Conservation (phyloP, 208 protist species). For the Leishmania aethiopica region DNA sequence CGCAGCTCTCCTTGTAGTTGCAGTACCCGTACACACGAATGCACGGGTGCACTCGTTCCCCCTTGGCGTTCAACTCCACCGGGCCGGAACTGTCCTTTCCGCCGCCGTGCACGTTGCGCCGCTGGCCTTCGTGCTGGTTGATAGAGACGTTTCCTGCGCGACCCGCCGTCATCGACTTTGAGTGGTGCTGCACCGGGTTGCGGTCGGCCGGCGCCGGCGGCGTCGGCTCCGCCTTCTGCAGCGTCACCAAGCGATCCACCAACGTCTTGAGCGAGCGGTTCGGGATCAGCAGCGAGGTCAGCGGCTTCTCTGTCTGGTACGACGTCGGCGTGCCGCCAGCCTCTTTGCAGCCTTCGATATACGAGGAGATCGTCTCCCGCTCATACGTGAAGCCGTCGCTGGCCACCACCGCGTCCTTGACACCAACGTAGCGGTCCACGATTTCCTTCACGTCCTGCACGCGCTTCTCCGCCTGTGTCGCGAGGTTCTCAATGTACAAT, state of each 20-base stretch:
- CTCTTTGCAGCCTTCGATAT: conserved; percentile 60
- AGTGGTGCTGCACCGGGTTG: conserved; percentile 11
- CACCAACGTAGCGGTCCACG: conserved; percentile 67
- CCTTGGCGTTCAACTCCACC: conserved; percentile 50
- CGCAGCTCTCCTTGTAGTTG: conserved; percentile 87
- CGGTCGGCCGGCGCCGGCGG: conserved; percentile 5
- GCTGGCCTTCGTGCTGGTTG: conserved; percentile 12
- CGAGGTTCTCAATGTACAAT: conserved; percentile 44
- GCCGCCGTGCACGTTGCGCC: conserved; percentile 24
- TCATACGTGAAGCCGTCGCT: conserved; percentile 94
- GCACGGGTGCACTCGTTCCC: conserved; percentile 84
- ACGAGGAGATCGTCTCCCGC: conserved; percentile 78
- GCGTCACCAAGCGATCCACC: conserved; percentile 61
- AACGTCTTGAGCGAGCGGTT: conserved; percentile 84
- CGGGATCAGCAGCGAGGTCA: conserved; percentile 73
- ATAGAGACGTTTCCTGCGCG: neutral
- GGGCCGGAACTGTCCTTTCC: conserved; percentile 25
- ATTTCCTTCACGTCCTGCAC: conserved; percentile 56
- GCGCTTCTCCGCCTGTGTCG: conserved; percentile 52
- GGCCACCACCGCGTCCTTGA: conserved; percentile 89
- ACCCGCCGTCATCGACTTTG: conserved; percentile 1
- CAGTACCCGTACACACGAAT: conserved; percentile 90
- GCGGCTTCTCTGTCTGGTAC: conserved; percentile 65
- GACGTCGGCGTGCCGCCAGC: conserved; percentile 62
- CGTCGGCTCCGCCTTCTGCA: conserved; percentile 30